Base-by-base conservation (phyloP, 108 stramenopile genomes). In the Fragilariopsis cylindrus region DNA sequence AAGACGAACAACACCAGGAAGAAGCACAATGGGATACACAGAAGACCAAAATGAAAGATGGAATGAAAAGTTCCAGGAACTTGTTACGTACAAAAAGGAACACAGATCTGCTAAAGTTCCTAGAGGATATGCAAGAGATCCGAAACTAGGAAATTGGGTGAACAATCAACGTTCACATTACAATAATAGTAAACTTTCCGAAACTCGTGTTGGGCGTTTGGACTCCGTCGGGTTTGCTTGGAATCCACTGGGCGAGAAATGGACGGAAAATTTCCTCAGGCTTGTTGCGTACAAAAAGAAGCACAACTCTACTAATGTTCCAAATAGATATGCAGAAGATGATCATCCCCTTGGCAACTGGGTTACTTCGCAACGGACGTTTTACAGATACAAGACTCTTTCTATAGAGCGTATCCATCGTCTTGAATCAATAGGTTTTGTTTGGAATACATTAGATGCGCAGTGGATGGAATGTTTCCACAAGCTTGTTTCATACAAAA, bases 201-300 rank as follows among this genome's bases (percentile, higher is more conserved):
- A 48, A 52, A 68, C 1, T 39, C 67, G 67, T 4, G 7, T 47
- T 13, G n/a, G 9, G 49, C 47, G 42, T 7, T 19, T 68, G 48
- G 50, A 68, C 40, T 3, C 42, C n/a, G 6, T 68, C n/a, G 67
- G 18, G 12, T 68, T 68, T 68, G 67, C 21, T 8, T 68, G 67
- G 67, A 48, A 68, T 52, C 67, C 67, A 45, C 50, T 39, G 7
- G 49, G 50, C 39, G 67, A 0, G 8, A 47, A 68, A 3, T 68
- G 67, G 67, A 11, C 6, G n/a, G 50, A 68, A 68, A n/a, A n/a
- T n/a, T n/a, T n/a, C n/a, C n/a, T n/a, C n/a, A n/a, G n/a, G n/a
- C n/a, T n/a, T n/a, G n/a, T n/a, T n/a, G n/a, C n/a, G n/a, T n/a
- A n/a, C n/a, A n/a, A n/a, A n/a, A n/a, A n/a, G n/a, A n/a, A n/a